These are phyloP conservation scores for Ogataea angusta DNA, from an alignment of 805 yeast species.

Conservation along the genomic window DNA sequence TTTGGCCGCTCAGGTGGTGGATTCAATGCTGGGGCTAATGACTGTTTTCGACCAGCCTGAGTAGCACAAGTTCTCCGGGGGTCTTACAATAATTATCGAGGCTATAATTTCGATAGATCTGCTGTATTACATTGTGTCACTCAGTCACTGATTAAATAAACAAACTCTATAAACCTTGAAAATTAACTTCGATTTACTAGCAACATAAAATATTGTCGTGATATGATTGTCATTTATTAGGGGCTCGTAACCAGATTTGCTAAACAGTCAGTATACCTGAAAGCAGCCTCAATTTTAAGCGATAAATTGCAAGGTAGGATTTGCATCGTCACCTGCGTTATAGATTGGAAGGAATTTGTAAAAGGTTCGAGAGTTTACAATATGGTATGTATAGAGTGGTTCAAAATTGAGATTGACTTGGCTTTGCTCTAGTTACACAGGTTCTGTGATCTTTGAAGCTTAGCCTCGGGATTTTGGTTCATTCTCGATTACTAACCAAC, in stretches of 20 bases:
- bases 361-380: not conserved
- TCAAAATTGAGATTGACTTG: not conserved
- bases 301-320: not conserved
- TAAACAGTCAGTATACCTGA: too few species aligned
- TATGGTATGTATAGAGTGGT: conserved; percentile 5
- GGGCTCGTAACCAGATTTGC: not conserved
- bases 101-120: too few species aligned
- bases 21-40: conserved; percentile 46
- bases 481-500: not conserved
- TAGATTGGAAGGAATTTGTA: conserved; percentile 1
- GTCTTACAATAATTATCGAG: too few species aligned
- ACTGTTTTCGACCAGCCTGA: conserved; percentile 25
- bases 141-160: too few species aligned
- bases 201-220: too few species aligned
- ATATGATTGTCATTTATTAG: not conserved
- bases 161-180: too few species aligned
- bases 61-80: too few species aligned
- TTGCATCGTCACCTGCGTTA: not conserved
- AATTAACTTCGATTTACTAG: too few species aligned
- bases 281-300: conserved; percentile 18
- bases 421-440: too few species aligned
- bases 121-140: too few species aligned
- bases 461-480: too few species aligned
- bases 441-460: too few species aligned
- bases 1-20: conserved; percentile 64